These are phyloP conservation scores for Boletus patriciae DNA, from an alignment of 768 basidiomycete genomes.

Conservation along the genomic window DNA sequence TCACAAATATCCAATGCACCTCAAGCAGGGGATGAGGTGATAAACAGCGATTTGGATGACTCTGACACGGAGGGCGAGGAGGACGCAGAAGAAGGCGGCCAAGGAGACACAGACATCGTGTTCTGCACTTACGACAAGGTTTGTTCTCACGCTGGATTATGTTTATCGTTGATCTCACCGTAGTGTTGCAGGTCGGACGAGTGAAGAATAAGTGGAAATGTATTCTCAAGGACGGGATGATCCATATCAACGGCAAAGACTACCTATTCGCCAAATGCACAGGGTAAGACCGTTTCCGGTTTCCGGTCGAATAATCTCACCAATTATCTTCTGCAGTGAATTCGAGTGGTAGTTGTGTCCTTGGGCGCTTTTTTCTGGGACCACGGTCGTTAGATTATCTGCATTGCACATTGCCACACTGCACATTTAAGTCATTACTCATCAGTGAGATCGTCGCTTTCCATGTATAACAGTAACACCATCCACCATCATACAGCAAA, in stretches of 20 bases:
- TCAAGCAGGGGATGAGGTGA: constrained; percentile 69
- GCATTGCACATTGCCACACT: constrained; percentile 23
- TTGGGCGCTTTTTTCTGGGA: constrained; percentile 3
- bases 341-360: constrained; percentile 43
- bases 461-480: constrained; percentile 26
- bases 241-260: constrained; percentile 94
- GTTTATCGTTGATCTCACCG: neutral
- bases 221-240: constrained; percentile 95
- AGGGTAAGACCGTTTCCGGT: constrained; percentile 59
- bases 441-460: constrained; percentile 17
- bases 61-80: constrained; percentile 87
- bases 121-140: constrained; percentile 99
- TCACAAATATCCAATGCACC: constrained; percentile 39
- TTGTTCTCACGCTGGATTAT: constrained; percentile 16
- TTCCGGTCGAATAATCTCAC: neutral
- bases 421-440: constrained; percentile 27
- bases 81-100: constrained; percentile 74
- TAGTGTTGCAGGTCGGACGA: constrained; percentile 74
- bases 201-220: constrained; percentile 99
- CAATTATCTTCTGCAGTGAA: constrained; percentile 31
- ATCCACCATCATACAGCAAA: constrained; percentile 6
- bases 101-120: constrained; percentile 84
- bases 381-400: constrained; percentile 19
- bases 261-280: constrained; percentile 97
- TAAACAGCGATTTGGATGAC: constrained; percentile 96